Evolutionary conservation across 768 basidiomycete genomes (phyloP).

Genomic region (Auriscalpium microsporum): DNA sequence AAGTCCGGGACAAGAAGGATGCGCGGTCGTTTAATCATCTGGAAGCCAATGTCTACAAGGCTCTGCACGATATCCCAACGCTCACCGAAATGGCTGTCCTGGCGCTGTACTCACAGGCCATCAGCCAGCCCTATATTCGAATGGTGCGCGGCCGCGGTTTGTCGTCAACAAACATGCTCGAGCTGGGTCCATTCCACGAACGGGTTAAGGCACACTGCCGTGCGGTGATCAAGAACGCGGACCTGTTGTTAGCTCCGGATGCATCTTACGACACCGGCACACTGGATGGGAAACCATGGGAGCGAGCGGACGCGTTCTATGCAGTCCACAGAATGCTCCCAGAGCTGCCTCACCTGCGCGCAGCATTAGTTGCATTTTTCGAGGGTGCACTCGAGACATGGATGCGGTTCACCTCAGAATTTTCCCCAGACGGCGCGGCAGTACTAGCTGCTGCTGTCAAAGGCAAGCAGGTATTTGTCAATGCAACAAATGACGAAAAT

Average conservation of each 20-base stretch:
- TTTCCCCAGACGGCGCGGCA: slow-evolving; percentile 4
- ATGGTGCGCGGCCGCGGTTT: slow-evolving; percentile 8
- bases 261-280: slow-evolving; percentile 4
- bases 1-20: slow-evolving; percentile 16
- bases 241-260: slow-evolving; percentile 5
- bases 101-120: slow-evolving; percentile 11
- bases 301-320: slow-evolving; percentile 2
- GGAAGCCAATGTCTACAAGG: slow-evolving; percentile 20
- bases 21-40: slow-evolving; percentile 18
- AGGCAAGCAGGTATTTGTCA: slow-evolving; percentile 3
- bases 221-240: slow-evolving; percentile 8
- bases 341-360: neutral
- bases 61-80: slow-evolving; percentile 14
- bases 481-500: slow-evolving; percentile 23
- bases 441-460: no score
- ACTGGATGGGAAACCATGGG: slow-evolving; percentile 13
- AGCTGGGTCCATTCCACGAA: slow-evolving; percentile 17
- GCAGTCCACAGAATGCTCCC: slow-evolving; percentile 1
- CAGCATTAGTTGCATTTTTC: slow-evolving; percentile 11
- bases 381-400: slow-evolving; percentile 16
- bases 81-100: slow-evolving; percentile 18
- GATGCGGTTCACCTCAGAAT: slow-evolving; percentile 21
- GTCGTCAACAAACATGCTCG: slow-evolving; percentile 16
- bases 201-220: slow-evolving; percentile 13
- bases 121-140: slow-evolving; percentile 21